Percentiles rank a stretch among this genome's conserved stretches.
Evolutionary conservation across 768 basidiomycete species (phyloP).

Genomic region (Tricholoma terreum): DNA sequence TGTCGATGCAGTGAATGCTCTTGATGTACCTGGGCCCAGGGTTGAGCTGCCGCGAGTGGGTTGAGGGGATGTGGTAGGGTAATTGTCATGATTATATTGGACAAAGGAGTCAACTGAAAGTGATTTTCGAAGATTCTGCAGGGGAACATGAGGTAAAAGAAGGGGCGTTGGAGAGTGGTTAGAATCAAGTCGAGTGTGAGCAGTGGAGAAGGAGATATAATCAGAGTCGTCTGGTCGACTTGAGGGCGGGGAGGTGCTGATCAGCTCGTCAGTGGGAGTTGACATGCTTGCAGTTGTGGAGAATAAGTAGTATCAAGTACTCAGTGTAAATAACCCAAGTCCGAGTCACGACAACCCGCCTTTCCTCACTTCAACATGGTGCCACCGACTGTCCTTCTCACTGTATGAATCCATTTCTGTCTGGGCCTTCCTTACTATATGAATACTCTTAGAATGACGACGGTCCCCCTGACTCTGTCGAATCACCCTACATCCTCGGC

Average conservation of each 20-base stretch:
- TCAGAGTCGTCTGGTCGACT: constrained; percentile 6
- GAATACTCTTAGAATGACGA: constrained; percentile 65
- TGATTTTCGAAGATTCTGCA: constrained; percentile 61
- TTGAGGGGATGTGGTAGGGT: constrained; percentile 29
- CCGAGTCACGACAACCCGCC: background rate
- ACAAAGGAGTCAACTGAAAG: constrained; percentile 77
- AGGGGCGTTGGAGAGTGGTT: constrained; percentile 21
- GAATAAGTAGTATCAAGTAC: too few relatives aligned
- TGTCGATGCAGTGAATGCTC: background rate
- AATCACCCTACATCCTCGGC: constrained; percentile 75
- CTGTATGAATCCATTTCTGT: constrained; percentile 23
- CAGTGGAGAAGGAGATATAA: constrained; percentile 37
- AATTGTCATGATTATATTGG: constrained; percentile 37
- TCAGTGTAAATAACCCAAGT: background rate
- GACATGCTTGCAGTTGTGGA: constrained; percentile 13
- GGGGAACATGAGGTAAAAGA: constrained; percentile 26
- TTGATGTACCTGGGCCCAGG: constrained; percentile 24
- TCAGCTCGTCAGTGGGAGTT: background rate
- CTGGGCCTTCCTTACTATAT: background rate
- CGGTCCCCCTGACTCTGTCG: constrained; percentile 62
- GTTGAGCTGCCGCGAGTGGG: constrained; percentile 32
- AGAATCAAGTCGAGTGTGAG: constrained; percentile 28
- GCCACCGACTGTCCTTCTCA: constrained; percentile 37
- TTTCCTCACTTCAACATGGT: constrained; percentile 2
- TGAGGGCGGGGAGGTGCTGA: background rate